Conservation (phyloP, 202 grass and related monocot species). For the Alloteropsis angusta region DNA sequence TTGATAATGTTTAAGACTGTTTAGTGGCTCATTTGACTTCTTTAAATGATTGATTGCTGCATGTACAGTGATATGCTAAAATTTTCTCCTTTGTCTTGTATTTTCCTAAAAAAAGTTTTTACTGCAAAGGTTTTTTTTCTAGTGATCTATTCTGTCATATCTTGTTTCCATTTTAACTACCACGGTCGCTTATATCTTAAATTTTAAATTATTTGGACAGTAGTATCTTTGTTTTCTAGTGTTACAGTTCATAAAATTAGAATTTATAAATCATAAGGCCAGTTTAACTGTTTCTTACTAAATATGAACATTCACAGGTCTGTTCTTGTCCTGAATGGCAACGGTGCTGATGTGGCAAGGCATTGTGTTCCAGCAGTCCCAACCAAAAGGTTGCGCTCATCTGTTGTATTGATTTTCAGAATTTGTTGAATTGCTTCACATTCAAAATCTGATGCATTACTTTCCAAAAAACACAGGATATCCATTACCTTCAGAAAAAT, state of each 20-base stretch:
- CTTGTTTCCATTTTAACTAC: neutral
- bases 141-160: neutral
- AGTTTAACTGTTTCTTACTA: conserved; percentile 24
- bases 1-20: neutral
- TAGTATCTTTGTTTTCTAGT: neutral
- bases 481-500: conserved; percentile 98
- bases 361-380: conserved; percentile 94
- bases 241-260: neutral
- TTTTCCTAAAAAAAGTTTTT: neutral
- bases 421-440: neutral
- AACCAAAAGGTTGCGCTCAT: conserved; percentile 50
- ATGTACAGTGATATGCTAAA: neutral
- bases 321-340: conserved; percentile 81
- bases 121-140: neutral
- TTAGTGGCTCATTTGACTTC: conserved; percentile 12
- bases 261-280: neutral
- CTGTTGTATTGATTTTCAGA: neutral
- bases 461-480: conserved; percentile 50
- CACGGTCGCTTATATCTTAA: neutral
- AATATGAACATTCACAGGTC: conserved; percentile 49
- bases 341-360: conserved; percentile 84
- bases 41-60: conserved; percentile 1
- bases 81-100: neutral
- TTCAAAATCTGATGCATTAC: conserved; percentile 15
- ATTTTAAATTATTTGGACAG: neutral